Evolutionary conservation across 2,329 filamentous ascomycete genomes (phyloP), one percentile per base, ranked within the genome.

Genomic region (Alternaria ventricosa): DNA sequence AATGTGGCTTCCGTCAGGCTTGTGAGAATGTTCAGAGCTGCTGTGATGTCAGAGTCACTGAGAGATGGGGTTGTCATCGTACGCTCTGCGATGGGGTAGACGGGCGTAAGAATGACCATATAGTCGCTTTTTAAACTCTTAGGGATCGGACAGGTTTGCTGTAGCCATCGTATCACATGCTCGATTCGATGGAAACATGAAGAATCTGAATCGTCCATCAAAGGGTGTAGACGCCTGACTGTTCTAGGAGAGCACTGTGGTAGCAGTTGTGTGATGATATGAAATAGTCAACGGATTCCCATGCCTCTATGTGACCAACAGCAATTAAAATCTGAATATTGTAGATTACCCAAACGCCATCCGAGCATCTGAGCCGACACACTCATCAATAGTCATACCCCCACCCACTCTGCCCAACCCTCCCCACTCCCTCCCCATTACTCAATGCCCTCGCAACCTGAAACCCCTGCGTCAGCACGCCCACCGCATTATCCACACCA

Each of bases 381-480:
- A 9, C 13, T 12, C 25, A 20, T 64, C 59, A 75, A 6, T 44
- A 62, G 47, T 79, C 72, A 43, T 79, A 78, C 10, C 78, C 78
- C 78, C 77, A 80, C 0, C 76, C 78, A 11, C 71, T 73, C 43
- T 77, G 73, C 5, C 70, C 23, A 3, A 68, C 73, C 27, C 69
- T 50, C 4, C 60, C 59, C 11, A 75, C 41, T 4, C 45, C 10
- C 25, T 69, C 66, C 6, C 63, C 64, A 1, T 68, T 63, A 22
- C 65, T 64, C 12, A 79, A 55, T 9, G 74, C 75, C 44, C 75
- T 67, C 15, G 76, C 76, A 33, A 78, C 73, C 60, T 71, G 68
- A 6, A 80, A 69, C 0, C 78, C 78, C 54, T 79, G 75, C 23
- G 68, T 70, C n/a, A 80, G 55, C 4, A 78, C n/a, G 1, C 75